phyloP scores from a whole-genome alignment of 2,329 filamentous ascomycete species.

The Aspergillus hortae region DNA sequence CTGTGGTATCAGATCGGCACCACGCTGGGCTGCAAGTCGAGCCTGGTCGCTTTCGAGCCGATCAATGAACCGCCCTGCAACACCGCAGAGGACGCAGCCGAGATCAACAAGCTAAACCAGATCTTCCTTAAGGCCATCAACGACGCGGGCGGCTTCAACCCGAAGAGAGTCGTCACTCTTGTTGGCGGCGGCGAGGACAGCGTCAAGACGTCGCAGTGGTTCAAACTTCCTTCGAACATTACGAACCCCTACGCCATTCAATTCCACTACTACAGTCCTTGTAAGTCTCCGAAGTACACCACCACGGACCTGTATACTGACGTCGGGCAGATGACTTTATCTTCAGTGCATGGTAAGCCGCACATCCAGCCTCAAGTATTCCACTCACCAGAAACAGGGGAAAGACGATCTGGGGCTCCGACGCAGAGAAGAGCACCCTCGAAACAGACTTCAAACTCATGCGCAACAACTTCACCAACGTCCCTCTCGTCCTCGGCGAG shows the following conservation, averaged over 20 bases:
- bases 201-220: conserved; percentile 54
- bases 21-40: conserved; percentile 54
- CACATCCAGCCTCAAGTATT: not conserved
- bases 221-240: conserved; percentile 47
- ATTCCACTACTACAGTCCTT: conserved; percentile 58
- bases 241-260: conserved; percentile 59
- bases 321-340: conserved; percentile 23
- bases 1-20: conserved; percentile 58
- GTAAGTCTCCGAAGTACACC: conserved; percentile 6
- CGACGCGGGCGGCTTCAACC: conserved; percentile 54
- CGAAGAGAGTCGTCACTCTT: conserved; percentile 54
- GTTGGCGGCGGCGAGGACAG: conserved; percentile 52
- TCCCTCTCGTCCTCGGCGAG: conserved; percentile 58
- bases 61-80: conserved; percentile 58
- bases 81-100: conserved; percentile 48
- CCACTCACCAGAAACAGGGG: conserved; percentile 48
- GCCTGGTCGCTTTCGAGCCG: conserved; percentile 54
- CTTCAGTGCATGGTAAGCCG: conserved; percentile 25
- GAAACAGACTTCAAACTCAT: conserved; percentile 50
- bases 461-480: conserved; percentile 52
- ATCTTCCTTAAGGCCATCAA: conserved; percentile 55
- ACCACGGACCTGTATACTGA: conserved; percentile 17
- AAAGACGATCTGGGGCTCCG: conserved; percentile 58
- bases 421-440: conserved; percentile 50
- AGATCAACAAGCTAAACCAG: conserved; percentile 55